These are phyloP conservation scores for Globisporangium carolinianum DNA, from an alignment of 352 stramenopile species.

Conservation along the genomic window DNA sequence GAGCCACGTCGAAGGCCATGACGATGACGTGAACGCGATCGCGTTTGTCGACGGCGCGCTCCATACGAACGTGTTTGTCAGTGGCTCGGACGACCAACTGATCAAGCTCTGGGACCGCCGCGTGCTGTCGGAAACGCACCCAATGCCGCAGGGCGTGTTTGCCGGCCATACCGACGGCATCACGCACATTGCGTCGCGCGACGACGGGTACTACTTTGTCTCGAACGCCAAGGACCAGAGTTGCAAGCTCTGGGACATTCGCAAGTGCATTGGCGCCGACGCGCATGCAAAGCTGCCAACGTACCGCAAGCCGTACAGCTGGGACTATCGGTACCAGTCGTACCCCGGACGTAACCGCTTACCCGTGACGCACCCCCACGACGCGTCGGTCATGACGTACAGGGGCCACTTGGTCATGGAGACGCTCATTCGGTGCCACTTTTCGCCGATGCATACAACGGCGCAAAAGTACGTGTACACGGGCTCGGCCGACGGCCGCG, in stretches of 20 bases:
- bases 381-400: slow-evolving; percentile 83
- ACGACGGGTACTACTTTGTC: slow-evolving; percentile 85
- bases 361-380: slow-evolving; percentile 57
- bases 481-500: slow-evolving; percentile 71
- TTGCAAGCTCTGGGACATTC: slow-evolving; percentile 80
- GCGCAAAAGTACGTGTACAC: slow-evolving; percentile 85
- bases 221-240: slow-evolving; percentile 86
- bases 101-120: slow-evolving; percentile 86
- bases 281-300: slow-evolving; percentile 30
- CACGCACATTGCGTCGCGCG: slow-evolving; percentile 72
- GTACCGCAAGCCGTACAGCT: slow-evolving; percentile 51
- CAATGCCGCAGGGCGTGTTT: slow-evolving; percentile 73
- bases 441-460: slow-evolving; percentile 82
- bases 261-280: slow-evolving; percentile 60
- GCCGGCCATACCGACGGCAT: slow-evolving; percentile 77
- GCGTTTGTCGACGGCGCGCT: slow-evolving; percentile 76
- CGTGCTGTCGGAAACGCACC: slow-evolving; percentile 64
- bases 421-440: slow-evolving; percentile 82
- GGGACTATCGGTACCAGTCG: slow-evolving; percentile 80
- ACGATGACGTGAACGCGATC: slow-evolving; percentile 80
- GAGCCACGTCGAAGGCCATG: slow-evolving; percentile 65
- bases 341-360: slow-evolving; percentile 56
- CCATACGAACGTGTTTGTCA: slow-evolving; percentile 83
- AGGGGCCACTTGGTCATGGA: slow-evolving; percentile 71
- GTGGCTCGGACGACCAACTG: slow-evolving; percentile 71